phyloP scores from a whole-genome alignment of 306 rosid species.

The Fagus sylvatica region DNA sequence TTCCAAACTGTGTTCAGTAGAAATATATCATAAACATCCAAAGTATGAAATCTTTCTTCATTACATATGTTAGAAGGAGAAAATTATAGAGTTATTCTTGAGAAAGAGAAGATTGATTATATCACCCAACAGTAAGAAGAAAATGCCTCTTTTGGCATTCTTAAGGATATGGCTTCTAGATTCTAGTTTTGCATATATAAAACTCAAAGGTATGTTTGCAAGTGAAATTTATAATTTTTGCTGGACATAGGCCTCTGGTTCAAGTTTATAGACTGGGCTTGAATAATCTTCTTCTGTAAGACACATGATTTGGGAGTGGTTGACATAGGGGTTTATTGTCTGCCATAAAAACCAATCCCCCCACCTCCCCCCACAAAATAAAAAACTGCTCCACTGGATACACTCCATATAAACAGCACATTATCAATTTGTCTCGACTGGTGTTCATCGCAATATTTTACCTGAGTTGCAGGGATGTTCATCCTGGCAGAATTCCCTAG shows the following conservation, averaged over 20 bases:
- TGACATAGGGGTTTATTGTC: background rate
- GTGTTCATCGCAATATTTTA: slow-evolving; percentile 20
- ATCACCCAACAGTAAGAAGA: background rate
- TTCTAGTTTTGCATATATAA: background rate
- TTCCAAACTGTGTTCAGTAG: slow-evolving; percentile 62
- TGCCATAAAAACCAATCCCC: background rate
- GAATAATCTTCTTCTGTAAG: background rate
- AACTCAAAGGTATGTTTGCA: background rate
- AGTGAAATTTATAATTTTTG: no score
- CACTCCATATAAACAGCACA: background rate
- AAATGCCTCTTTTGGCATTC: background rate
- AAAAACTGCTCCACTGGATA: no score
- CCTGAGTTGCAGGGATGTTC: slow-evolving; percentile 98
- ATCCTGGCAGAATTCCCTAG: slow-evolving; percentile 86
- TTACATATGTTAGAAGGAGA: background rate
- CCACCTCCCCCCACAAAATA: no score
- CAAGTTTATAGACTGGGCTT: background rate
- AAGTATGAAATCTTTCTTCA: background rate
- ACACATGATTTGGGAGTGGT: background rate
- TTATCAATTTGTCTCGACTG: no score
- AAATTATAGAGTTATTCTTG: no score
- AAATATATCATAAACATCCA: background rate
- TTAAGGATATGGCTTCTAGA: background rate
- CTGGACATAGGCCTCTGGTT: background rate
- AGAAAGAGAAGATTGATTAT: background rate